Percentiles rank a stretch among this genome's conserved stretches.
phyloP scores from a whole-genome alignment of 768 basidiomycete species.

The Xerocomellus intermedius region DNA sequence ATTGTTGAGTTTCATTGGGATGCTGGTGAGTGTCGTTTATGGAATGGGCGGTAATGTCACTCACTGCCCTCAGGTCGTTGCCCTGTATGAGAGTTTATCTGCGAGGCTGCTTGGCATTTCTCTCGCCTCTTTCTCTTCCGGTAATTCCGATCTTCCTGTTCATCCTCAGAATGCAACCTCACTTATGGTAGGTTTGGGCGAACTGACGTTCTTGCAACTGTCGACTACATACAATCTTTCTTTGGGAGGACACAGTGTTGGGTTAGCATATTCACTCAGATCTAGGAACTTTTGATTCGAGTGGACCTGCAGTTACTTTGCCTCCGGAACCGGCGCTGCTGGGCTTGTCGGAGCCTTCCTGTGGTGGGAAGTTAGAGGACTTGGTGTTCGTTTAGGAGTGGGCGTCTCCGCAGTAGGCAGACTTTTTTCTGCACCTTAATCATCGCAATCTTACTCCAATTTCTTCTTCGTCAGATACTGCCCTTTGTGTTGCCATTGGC shows the following conservation, averaged over 20 bases:
- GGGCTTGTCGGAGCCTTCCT: slow-evolving; percentile 89
- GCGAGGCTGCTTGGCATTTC: slow-evolving; percentile 79
- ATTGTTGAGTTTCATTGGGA: slow-evolving; percentile 71
- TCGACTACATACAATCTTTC: slow-evolving; percentile 77
- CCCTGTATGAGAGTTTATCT: slow-evolving; percentile 59
- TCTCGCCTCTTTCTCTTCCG: slow-evolving; percentile 85
- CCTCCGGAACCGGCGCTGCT: slow-evolving; percentile 91
- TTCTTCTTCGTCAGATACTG: slow-evolving; percentile 52
- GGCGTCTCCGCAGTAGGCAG: slow-evolving; percentile 73
- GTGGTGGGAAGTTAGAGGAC: slow-evolving; percentile 89
- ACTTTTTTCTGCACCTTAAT: neutral
- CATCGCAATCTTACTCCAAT: neutral
- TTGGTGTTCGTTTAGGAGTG: slow-evolving; percentile 83
- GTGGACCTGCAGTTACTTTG: slow-evolving; percentile 66
- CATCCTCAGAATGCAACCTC: neutral
- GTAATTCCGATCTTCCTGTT: slow-evolving; percentile 34
- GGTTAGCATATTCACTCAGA: slow-evolving; percentile 42
- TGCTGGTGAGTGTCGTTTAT: slow-evolving; percentile 62
- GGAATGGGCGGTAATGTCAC: neutral
- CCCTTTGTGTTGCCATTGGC: slow-evolving; percentile 78
- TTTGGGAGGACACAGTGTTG: slow-evolving; percentile 76
- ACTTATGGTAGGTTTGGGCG: slow-evolving; percentile 71
- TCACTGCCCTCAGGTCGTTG: slow-evolving; percentile 60
- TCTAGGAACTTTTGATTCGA: neutral
- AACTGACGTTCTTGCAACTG: slow-evolving; percentile 92